Base-by-base conservation (phyloP, 441 rosid genomes). In the Dalechampia spathulata region DNA sequence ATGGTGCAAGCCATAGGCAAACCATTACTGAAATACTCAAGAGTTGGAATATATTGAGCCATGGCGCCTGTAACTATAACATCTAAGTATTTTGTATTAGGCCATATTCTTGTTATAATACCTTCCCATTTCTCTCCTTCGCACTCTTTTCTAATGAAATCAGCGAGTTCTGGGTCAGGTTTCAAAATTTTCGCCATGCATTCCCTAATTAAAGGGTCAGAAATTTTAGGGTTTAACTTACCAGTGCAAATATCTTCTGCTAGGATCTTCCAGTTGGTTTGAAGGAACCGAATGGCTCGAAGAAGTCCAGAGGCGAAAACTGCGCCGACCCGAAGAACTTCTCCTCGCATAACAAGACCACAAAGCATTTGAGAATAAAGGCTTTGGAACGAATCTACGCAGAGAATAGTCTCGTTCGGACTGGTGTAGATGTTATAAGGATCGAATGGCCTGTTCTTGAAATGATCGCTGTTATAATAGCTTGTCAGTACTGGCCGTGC, bases 251-350 rank as follows among this genome's bases (percentile, higher is more conserved):
- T 82, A 55, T 89, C 96, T 2, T 60, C 14, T 2, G 78, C 82
- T 1, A 92, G 79, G 7, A 77, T 72, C 48, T 53, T 63, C 94
- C 96, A 91, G 52, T 88, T 69, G 28, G 81, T 76, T 57, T 88
- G 95, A 58, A 91, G 87, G 75, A 91, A 91, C 19, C 84, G 67
- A 48, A 91, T 86, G 61, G 98, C 95, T 12, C 95, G 75, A 62
- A 91, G 86, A 3, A 88, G 83, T 22, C 98, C 98, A 0, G 98
- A 91, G 58, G 98, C 96, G n/a, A n/a, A n/a, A n/a, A n/a, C n/a
- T n/a, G n/a, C n/a, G n/a, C n/a, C n/a, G n/a, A n/a, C n/a, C n/a
- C n/a, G n/a, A n/a, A n/a, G n/a, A n/a, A n/a, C n/a, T n/a, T n/a
- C n/a, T n/a, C n/a, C n/a, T n/a, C n/a, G n/a, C n/a, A n/a, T n/a